Evolutionary conservation across 345 rosid species (phyloP), one percentile per base, ranked within the genome.

Genomic region (Populus tremula): DNA sequence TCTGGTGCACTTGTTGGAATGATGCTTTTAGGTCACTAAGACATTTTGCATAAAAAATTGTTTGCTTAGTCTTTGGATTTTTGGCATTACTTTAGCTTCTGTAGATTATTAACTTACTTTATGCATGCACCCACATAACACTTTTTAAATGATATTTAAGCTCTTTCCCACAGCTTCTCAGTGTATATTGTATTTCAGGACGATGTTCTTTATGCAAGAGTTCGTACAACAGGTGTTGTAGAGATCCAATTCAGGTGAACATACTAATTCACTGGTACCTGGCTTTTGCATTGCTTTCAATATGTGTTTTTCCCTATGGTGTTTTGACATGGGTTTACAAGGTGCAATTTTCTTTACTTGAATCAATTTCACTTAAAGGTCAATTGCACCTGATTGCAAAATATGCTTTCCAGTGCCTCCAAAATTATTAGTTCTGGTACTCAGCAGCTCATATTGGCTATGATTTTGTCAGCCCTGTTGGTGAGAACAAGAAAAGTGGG

Each of bases 191-290:
- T 69, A 56, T 69, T 68, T 75, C 89, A 94, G 98, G 99, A 96
- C 54, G 99, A 96, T 82, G 90, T 96, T 78, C 97, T 96, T 25
- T 89, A 89, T 85, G 97, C 99, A 21, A 89, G 99, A 89, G 92
- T 94, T 77, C 97, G 99, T 70, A 96, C 99, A 41, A 92, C 97
- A 70, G 98, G 99, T 78, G 97, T 96, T 13, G 97, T 96, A 64
- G 97, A 94, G 87, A 93, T 96, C 82, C 98, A 96, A 82, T 96
- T 96, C 95, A 94, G 99, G 99, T 96, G 85, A 87, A 76, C 69
- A 72, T 50, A 50, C 56, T 67, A 36, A 21, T 5, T 75, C 16
- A 43, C 9, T 10, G 21, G 21, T 36, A 1, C 25, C 45, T 27
- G 20, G 18, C 35, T 74, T 21, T n/a, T 16, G 29, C 56, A 16